Conservation (phyloP, 768 basidiomycete species). For the Tulasnella sp. region DNA sequence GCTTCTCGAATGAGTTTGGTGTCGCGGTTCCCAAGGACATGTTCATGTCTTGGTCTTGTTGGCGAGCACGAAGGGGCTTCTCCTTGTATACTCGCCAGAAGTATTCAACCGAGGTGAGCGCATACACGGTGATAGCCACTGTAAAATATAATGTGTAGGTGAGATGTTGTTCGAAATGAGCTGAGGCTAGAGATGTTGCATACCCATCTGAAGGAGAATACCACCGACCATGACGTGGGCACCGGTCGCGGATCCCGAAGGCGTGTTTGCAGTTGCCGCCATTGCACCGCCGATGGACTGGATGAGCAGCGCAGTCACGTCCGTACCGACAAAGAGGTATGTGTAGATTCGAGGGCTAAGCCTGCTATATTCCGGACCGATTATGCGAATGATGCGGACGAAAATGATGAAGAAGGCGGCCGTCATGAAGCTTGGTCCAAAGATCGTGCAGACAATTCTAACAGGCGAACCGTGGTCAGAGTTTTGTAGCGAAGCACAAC, state of each 20-base stretch:
- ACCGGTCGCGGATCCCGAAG: background rate
- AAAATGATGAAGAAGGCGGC: constrained; percentile 14
- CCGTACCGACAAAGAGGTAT: background rate
- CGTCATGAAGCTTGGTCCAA: constrained; percentile 14
- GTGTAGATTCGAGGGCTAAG: constrained; percentile 7
- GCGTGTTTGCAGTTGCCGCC: constrained; percentile 7
- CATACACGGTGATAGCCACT: constrained; percentile 16
- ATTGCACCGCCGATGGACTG: constrained; percentile 10
- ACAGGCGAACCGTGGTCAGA: background rate
- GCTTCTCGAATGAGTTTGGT: too few relatives aligned
- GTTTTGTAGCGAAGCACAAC: background rate
- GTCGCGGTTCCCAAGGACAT: too few relatives aligned
- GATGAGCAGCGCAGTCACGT: constrained; percentile 7
- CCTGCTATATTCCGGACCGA: constrained; percentile 11
- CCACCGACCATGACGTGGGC: constrained; percentile 10
- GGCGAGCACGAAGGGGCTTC: constrained; percentile 1
- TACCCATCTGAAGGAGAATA: constrained; percentile 16
- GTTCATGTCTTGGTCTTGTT: too few relatives aligned
- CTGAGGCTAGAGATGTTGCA: background rate
- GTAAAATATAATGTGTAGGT: background rate
- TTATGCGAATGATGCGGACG: background rate
- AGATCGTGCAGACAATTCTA: constrained; percentile 1
- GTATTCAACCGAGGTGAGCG: constrained; percentile 1
- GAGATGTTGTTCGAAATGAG: background rate
- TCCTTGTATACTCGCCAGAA: constrained; percentile 6